Conservation (phyloP, 257 asterid genomes). For the Capsicum baccatum region DNA sequence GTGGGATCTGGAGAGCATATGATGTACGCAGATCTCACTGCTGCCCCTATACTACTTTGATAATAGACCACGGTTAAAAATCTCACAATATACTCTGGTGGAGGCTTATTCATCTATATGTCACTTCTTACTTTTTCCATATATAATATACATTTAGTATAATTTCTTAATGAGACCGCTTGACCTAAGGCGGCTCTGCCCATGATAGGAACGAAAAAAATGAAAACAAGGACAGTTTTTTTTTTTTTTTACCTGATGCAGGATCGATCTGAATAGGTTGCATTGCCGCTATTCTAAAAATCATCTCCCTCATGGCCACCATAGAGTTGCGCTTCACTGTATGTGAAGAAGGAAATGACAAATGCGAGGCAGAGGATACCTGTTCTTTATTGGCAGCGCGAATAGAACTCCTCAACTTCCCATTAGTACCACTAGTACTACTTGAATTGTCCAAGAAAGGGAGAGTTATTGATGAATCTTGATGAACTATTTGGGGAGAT, state of each 20-base stretch:
- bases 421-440: not conserved
- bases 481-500: conserved; percentile 7
- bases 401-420: not conserved
- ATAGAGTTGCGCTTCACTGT: conserved; percentile 32
- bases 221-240: not conserved
- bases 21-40: too few species aligned
- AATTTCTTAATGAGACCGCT: too few species aligned
- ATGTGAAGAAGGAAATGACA: not conserved
- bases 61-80: too few species aligned
- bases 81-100: too few species aligned
- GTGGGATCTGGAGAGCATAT: too few species aligned
- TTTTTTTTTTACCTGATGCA: conserved; percentile 45
- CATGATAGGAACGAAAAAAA: not conserved
- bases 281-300: conserved; percentile 87
- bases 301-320: conserved; percentile 95
- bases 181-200: not conserved
- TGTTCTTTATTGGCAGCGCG: not conserved
- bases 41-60: too few species aligned
- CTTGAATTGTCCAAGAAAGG: not conserved
- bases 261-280: conserved; percentile 93
- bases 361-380: not conserved
- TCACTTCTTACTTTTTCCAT: too few species aligned
- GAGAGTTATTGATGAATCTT: not conserved
- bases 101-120: too few species aligned
- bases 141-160: too few species aligned